Evolutionary conservation across 2,329 filamentous ascomycete genomes (phyloP).

Genomic region (Fusarium euwallaceae): DNA sequence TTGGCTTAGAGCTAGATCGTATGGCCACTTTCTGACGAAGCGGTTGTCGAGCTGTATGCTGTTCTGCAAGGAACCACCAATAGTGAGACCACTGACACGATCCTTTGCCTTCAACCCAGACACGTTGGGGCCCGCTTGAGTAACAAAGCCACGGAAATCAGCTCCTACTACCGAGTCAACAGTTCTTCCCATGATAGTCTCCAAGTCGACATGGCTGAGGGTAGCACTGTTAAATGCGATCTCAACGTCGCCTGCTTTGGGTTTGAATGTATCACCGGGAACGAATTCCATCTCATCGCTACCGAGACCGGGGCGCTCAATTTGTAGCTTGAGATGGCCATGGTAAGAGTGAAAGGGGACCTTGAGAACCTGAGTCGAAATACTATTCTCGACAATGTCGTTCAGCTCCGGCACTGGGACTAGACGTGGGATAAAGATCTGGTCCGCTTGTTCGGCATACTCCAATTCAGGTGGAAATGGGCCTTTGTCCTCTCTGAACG

Average conservation of each 20-base stretch:
- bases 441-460: constrained; percentile 55
- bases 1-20: constrained; percentile 53
- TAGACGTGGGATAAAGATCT: constrained; percentile 61
- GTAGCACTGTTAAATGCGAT: constrained; percentile 55
- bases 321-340: constrained; percentile 39
- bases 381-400: constrained; percentile 56
- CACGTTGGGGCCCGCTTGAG: constrained; percentile 51
- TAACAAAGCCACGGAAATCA: constrained; percentile 58
- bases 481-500: constrained; percentile 34
- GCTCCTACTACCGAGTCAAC: constrained; percentile 51
- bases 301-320: constrained; percentile 45
- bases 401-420: constrained; percentile 57
- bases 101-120: constrained; percentile 53
- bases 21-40: constrained; percentile 52
- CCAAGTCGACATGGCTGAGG: constrained; percentile 54
- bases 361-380: constrained; percentile 9
- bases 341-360: constrained; percentile 38
- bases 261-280: constrained; percentile 24
- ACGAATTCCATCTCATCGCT: constrained; percentile 45
- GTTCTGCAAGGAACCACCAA: constrained; percentile 53
- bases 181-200: constrained; percentile 51
- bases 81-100: constrained; percentile 57
- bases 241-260: constrained; percentile 54
- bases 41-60: constrained; percentile 50
- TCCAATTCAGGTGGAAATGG: constrained; percentile 55